Conservation (phyloP, 139 green algal genomes). For the Axilococcus clingmanii region DNA sequence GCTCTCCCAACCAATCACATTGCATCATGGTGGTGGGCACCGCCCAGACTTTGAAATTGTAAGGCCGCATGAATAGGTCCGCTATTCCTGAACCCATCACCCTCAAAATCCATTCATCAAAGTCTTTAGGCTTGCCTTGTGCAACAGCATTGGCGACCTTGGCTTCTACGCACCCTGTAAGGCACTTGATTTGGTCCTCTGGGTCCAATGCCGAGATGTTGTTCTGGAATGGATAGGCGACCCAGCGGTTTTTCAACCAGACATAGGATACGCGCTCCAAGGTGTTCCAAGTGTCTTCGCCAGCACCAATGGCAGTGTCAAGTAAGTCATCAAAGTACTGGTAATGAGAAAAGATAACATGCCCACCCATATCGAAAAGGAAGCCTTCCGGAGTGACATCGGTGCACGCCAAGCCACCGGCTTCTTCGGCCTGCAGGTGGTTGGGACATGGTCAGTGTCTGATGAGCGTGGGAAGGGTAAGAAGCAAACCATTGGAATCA, state of each 20-base stretch:
- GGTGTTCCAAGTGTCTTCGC: conserved; percentile 71
- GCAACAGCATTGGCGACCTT: conserved; percentile 63
- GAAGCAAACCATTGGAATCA: too few relatives aligned
- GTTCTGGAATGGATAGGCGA: conserved; percentile 91
- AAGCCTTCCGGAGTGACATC: conserved; percentile 80
- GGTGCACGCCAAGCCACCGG: conserved; percentile 81
- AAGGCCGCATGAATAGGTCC: conserved; percentile 88
- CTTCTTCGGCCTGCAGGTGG: conserved; percentile 38
- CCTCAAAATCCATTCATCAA: conserved; percentile 91
- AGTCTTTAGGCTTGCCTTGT: conserved; percentile 58
- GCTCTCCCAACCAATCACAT: conserved; percentile 87
- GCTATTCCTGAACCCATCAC: conserved; percentile 80
- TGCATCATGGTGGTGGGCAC: conserved; percentile 75
- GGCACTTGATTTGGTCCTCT: conserved; percentile 74
- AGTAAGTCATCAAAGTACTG: conserved; percentile 85
- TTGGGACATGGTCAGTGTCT: not conserved
- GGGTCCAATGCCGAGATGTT: conserved; percentile 76
- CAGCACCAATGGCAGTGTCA: conserved; percentile 32
- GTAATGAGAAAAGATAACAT: conserved; percentile 91
- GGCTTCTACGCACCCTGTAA: conserved; percentile 75
- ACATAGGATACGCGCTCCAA: conserved; percentile 80
- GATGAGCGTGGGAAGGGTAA: too few relatives aligned
- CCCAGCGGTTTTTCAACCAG: conserved; percentile 73
- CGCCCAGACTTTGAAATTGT: conserved; percentile 91
- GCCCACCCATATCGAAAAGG: conserved; percentile 89